Base-by-base conservation (phyloP, 108 stramenopile genomes). In the Epipyxis sp. region DNA sequence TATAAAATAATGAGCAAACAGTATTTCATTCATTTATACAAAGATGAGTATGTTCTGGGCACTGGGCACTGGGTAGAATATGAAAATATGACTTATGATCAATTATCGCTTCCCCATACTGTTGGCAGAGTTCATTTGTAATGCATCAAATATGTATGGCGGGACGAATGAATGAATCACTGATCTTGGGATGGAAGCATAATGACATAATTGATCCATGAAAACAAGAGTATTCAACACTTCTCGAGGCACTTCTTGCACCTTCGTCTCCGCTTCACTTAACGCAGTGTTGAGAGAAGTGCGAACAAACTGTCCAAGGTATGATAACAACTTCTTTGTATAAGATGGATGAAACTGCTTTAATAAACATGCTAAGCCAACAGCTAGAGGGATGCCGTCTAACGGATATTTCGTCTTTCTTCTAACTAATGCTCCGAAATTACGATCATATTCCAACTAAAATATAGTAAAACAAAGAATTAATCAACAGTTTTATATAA, bases 341-440 rank as follows among this genome's bases (percentile, higher is more conserved):
- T 83, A 86, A 0, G 83, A 80, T 30, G 85, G 83, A 72, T 88
- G 88, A 58, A 89, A 88, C 83, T 90, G 90, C 44, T 78, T 76
- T 37, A 89, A 30, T n/a, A 90, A 42, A 6, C 88, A 87, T 1
- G 74, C 78, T 6, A 85, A 59, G 1, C 90, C 90, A 0, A 78
- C 87, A 54, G 83, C 83, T 1, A 90, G 40, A 1, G 88, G 86
- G 77, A 81, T 85, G 43, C 90, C 90, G 71, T 90, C 88, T n/a
- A 89, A 68, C 35, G 86, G 59, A 41, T 79, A 84, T 3, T 78
- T 81, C 1, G 44, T 42, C 35, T 82, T 85, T 25, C 59, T 50
- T 46, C 81, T 76, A 37, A 85, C 74, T 30, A 90, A 79, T 0
- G 90, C 76, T 32, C 71, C 84, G 59, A 86, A 85, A 39, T 82